Conservation (phyloP, 495 filamentous ascomycete genomes). For the Penicillium ucsense region DNA sequence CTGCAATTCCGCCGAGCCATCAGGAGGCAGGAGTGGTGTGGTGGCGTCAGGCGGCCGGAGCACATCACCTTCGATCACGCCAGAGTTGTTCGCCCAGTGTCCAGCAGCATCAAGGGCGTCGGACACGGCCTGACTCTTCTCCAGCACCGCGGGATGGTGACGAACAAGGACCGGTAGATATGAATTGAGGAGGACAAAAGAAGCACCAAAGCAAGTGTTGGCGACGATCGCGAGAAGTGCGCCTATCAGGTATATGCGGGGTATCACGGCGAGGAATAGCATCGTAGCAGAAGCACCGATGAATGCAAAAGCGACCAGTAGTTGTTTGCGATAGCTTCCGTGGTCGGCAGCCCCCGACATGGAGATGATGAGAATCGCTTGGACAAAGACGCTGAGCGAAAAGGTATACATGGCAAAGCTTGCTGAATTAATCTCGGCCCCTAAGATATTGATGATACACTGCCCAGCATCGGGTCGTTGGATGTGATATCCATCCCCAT, state of each 20-base stretch:
- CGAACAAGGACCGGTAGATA: slow-evolving; percentile 75
- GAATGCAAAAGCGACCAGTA: slow-evolving; percentile 76
- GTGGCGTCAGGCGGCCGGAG: slow-evolving; percentile 19
- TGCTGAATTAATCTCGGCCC: slow-evolving; percentile 84
- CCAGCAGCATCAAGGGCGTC: not conserved
- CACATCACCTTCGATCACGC: not conserved
- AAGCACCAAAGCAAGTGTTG: slow-evolving; percentile 83
- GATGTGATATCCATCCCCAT: slow-evolving; percentile 17
- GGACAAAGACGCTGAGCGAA: slow-evolving; percentile 79
- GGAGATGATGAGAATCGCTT: slow-evolving; percentile 83
- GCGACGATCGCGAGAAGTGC: slow-evolving; percentile 77
- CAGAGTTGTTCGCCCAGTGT: slow-evolving; percentile 20
- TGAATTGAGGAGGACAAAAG: slow-evolving; percentile 76
- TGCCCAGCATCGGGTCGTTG: slow-evolving; percentile 41
- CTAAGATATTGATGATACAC: slow-evolving; percentile 75
- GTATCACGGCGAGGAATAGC: slow-evolving; percentile 72
- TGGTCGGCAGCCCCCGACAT: slow-evolving; percentile 96
- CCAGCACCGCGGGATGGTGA: slow-evolving; percentile 50
- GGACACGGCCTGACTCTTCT: not conserved
- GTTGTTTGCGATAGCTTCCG: slow-evolving; percentile 80
- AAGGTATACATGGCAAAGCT: slow-evolving; percentile 99
- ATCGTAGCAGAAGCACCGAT: slow-evolving; percentile 74
- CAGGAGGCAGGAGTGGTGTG: slow-evolving; percentile 18
- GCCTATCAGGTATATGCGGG: slow-evolving; percentile 67
- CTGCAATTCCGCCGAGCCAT: slow-evolving; percentile 1